Evolutionary conservation across 352 stramenopile species (phyloP).

Genomic region (Stephanocyclus meneghinianus): DNA sequence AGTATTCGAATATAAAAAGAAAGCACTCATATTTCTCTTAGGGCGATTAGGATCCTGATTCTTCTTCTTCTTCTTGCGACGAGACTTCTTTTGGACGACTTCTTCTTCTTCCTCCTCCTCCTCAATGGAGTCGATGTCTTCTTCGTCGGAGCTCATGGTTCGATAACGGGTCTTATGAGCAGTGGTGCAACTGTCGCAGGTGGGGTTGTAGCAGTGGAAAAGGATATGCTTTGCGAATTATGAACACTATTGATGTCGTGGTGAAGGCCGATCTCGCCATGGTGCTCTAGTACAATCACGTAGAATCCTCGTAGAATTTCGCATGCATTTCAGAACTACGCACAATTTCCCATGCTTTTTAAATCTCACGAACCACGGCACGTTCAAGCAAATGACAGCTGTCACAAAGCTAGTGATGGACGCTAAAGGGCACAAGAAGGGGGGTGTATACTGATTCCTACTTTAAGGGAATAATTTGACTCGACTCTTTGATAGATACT

Average conservation of each 20-base stretch:
- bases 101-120: slow-evolving; percentile 41
- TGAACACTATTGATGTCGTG: not conserved
- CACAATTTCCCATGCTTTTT: slow-evolving; percentile 5
- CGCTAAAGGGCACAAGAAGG: not conserved
- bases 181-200: not conserved
- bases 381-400: not conserved
- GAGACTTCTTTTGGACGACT: slow-evolving; percentile 32
- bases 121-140: slow-evolving; percentile 39
- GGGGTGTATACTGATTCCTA: not conserved
- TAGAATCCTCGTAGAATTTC: not conserved
- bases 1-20: slow-evolving; percentile 94
- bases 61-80: slow-evolving; percentile 42
- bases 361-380: not conserved
- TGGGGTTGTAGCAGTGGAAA: not conserved
- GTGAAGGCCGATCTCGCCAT: not conserved
- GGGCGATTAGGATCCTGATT: slow-evolving; percentile 90
- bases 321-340: not conserved
- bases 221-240: not conserved
- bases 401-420: not conserved
- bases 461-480: not conserved
- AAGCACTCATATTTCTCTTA: slow-evolving; percentile 89
- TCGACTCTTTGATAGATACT: slow-evolving; percentile 1
- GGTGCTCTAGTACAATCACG: not conserved
- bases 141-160: slow-evolving; percentile 46
- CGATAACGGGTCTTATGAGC: not conserved